These are phyloP conservation scores for Acorus gramineus DNA, from an alignment of 106 monocot species.

Conservation along the genomic window DNA sequence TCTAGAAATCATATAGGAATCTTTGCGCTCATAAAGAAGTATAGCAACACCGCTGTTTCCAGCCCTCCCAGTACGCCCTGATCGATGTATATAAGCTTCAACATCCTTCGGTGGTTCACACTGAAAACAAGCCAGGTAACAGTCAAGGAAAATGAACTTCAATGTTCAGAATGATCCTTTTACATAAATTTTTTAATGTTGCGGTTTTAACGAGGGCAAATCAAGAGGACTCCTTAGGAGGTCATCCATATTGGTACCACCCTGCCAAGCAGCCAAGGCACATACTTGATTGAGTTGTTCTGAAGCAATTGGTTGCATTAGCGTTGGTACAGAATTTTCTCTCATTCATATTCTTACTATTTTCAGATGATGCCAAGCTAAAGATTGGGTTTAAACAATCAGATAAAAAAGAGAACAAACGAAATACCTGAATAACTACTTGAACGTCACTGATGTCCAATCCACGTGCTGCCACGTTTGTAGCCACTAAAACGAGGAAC, in stretches of 20 bases:
- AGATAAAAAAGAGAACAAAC: background rate
- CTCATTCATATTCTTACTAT: no score
- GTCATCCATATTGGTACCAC: no score
- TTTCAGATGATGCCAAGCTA: background rate
- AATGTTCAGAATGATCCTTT: no score
- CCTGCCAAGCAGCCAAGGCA: no score
- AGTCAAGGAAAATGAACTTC: no score
- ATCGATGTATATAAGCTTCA: conserved; percentile 97
- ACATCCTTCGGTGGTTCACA: conserved; percentile 94
- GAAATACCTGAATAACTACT: conserved; percentile 75
- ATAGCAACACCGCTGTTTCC: conserved; percentile 83
- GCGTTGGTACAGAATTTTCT: no score
- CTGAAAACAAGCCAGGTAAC: conserved; percentile 16
- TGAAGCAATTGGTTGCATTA: no score
- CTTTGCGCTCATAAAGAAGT: conserved; percentile 73
- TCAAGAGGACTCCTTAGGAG: no score
- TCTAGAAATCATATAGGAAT: conserved; percentile 29
- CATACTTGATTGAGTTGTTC: no score
- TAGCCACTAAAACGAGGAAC: conserved; percentile 80
- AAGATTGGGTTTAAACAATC: background rate
- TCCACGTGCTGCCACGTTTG: conserved; percentile 94
- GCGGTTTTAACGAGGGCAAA: no score
- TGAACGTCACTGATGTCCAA: conserved; percentile 98
- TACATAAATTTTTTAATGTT: no score
- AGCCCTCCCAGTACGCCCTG: conserved; percentile 93